A percentile compares a stretch with the other conserved stretches of the same genome.
Conservation (phyloP, 2,329 filamentous ascomycete species). For the Fusarium chuoi region DNA sequence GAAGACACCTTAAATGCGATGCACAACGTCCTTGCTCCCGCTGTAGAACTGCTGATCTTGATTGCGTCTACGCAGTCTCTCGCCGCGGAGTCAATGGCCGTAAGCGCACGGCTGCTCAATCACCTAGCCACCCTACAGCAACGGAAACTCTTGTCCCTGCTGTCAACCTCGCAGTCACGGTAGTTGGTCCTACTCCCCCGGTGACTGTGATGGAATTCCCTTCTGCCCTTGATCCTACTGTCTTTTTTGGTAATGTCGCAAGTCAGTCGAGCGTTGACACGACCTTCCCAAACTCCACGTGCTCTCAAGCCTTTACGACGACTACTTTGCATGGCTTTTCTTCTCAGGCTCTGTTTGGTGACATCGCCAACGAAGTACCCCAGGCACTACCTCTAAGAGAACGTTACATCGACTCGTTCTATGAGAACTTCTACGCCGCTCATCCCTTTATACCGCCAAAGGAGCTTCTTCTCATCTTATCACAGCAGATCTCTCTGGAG, state of each 20-base stretch:
- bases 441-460: background rate
- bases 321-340: background rate
- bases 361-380: background rate
- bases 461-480: background rate
- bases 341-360: no score
- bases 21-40: conserved; percentile 1
- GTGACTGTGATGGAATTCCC: background rate
- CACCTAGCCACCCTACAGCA: rapidly evolving
- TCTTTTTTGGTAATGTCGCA: rapidly evolving
- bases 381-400: background rate
- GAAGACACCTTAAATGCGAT: conserved; percentile 2
- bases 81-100: background rate
- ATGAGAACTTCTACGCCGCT: background rate
- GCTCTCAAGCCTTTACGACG: background rate
- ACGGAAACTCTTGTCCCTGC: rapidly evolving
- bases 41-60: background rate
- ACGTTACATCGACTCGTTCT: background rate
- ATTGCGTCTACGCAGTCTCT: background rate
- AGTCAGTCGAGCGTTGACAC: background rate
- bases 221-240: background rate
- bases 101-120: background rate
- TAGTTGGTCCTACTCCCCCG: background rate
- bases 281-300: rapidly evolving
- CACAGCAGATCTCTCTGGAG: background rate
- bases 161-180: rapidly evolving